Evolutionary conservation across 2,329 filamentous ascomycete genomes (phyloP).

Genomic region (Stachybotrys elegans): DNA sequence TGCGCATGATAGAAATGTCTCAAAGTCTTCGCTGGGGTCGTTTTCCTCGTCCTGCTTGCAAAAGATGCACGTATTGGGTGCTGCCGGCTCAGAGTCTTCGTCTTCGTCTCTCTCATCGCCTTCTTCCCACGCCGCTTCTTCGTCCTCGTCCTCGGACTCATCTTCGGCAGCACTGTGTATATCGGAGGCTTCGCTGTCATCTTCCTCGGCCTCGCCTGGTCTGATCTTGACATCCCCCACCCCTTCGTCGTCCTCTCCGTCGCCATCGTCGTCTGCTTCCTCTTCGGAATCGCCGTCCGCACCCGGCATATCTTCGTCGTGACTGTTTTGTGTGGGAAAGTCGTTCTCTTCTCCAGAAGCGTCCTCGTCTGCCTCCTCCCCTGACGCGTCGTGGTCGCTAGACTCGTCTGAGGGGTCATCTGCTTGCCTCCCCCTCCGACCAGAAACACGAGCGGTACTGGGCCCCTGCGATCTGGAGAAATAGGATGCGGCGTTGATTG

Average conservation of each 20-base stretch:
- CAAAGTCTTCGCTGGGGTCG: slow-evolving; percentile 76
- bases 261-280: slow-evolving; percentile 28
- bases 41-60: slow-evolving; percentile 80
- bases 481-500: slow-evolving; percentile 14
- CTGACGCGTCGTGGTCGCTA: slow-evolving; percentile 34
- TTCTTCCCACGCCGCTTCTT: slow-evolving; percentile 43
- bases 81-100: slow-evolving; percentile 50
- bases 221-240: slow-evolving; percentile 54
- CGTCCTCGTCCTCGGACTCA: slow-evolving; percentile 41
- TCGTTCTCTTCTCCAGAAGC: slow-evolving; percentile 38
- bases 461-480: not conserved
- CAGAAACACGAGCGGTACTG: not conserved
- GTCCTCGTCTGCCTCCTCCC: slow-evolving; percentile 37
- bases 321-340: slow-evolving; percentile 18
- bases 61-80: slow-evolving; percentile 55
- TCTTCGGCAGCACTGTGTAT: slow-evolving; percentile 46
- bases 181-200: slow-evolving; percentile 40
- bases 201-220: slow-evolving; percentile 40
- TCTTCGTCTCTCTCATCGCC: slow-evolving; percentile 53
- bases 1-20: slow-evolving; percentile 70
- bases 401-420: slow-evolving; percentile 16
- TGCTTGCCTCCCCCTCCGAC: not conserved
- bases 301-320: slow-evolving; percentile 21
- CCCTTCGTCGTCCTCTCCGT: slow-evolving; percentile 26
- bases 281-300: slow-evolving; percentile 26